These are phyloP conservation scores for Cerioporus squamosus DNA, from an alignment of 1,284 basidiomycete genomes.

Conservation along the genomic window DNA sequence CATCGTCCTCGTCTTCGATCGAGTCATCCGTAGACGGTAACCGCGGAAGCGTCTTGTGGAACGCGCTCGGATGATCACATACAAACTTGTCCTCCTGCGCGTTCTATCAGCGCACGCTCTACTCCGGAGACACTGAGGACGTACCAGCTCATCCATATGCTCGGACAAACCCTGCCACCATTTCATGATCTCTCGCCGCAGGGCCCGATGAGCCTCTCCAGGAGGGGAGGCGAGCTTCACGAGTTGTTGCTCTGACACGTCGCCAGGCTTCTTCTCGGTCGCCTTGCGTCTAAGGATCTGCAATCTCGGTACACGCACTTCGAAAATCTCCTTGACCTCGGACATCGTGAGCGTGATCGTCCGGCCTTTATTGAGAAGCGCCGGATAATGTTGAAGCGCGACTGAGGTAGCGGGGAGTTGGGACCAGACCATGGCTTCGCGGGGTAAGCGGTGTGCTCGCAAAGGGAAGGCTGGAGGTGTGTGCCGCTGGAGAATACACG, in stretches of 20 bases:
- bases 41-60: slow-evolving; percentile 55
- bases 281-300: slow-evolving; percentile 50
- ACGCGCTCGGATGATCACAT: slow-evolving; percentile 32
- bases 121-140: slow-evolving; percentile 20
- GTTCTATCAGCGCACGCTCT: background rate
- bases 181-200: slow-evolving; percentile 60
- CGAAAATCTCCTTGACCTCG: slow-evolving; percentile 57
- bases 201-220: slow-evolving; percentile 46
- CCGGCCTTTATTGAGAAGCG: slow-evolving; percentile 49
- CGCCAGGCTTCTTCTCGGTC: slow-evolving; percentile 29
- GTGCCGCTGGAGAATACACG: slow-evolving; percentile 58
- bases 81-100: slow-evolving; percentile 49
- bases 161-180: slow-evolving; percentile 71
- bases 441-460: slow-evolving; percentile 55
- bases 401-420: slow-evolving; percentile 40
- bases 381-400: slow-evolving; percentile 51
- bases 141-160: slow-evolving; percentile 62
- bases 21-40: slow-evolving; percentile 59
- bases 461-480: slow-evolving; percentile 46
- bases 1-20: slow-evolving; percentile 38
- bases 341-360: slow-evolving; percentile 52
- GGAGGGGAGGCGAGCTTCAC: background rate
- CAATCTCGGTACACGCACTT: slow-evolving; percentile 60
- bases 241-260: slow-evolving; percentile 1
- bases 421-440: slow-evolving; percentile 33